Evolutionary conservation across 202 grass and related monocot genomes (phyloP).

Genomic region (Sporobolus alterniflorus): DNA sequence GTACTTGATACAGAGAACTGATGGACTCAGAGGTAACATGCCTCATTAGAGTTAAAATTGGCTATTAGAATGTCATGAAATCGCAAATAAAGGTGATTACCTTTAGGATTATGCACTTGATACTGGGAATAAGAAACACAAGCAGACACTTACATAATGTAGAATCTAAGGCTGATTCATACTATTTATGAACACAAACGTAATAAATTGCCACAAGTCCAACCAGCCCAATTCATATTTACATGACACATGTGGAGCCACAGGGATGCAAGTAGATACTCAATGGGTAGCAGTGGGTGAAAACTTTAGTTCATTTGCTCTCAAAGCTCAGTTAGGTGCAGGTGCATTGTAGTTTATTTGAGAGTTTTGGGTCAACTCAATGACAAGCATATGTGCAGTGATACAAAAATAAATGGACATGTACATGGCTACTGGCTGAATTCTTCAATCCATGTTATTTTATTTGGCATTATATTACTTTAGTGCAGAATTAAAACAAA

Average conservation of each 20-base stretch:
- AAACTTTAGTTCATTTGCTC: neutral
- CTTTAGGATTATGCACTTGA: neutral
- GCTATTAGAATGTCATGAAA: neutral
- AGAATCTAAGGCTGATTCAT: neutral
- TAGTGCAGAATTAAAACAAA: neutral
- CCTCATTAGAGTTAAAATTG: constrained; percentile 1
- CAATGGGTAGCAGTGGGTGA: neutral
- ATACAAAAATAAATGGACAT: constrained; percentile 7
- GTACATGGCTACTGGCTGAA: neutral
- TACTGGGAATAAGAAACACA: neutral
- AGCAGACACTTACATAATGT: neutral
- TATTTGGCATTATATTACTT: neutral
- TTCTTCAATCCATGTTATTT: neutral
- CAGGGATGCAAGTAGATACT: neutral
- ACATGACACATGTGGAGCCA: neutral
- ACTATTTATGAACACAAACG: neutral
- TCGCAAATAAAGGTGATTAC: neutral
- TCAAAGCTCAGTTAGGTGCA: neutral
- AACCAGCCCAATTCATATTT: neutral
- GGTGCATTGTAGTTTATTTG: neutral
- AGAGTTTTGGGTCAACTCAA: neutral
- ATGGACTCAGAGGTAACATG: neutral
- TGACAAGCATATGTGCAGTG: neutral
- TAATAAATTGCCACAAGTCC: neutral
- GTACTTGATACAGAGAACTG: neutral